Evolutionary conservation across 345 rosid species (phyloP), one percentile per base, ranked within the genome.

Genomic region (Erysimum cheiranthoides): DNA sequence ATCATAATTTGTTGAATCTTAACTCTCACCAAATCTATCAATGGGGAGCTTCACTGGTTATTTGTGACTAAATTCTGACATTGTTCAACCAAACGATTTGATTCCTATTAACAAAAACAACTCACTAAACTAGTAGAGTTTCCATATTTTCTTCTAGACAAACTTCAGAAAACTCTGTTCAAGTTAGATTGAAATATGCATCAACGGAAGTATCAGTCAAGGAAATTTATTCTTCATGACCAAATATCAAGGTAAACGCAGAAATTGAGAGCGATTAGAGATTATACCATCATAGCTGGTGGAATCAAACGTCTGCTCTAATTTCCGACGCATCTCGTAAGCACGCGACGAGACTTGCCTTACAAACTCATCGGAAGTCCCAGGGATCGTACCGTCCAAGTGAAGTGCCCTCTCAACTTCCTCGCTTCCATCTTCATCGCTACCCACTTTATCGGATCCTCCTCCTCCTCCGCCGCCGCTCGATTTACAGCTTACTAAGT

Each of bases 271-370:
- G 42, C n/a, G 27, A 10, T 21, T 30, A 12, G 64, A 51, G 66
- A 36, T 42, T 78, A 56, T 65, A 95, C 99, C 97, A 36, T 95
- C 99, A 70, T 92, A 92, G 86, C 97, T 95, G 84, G 90, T 86
- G 80, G 83, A 81, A 66, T 95, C 97, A 59, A 95, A 86, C 18
- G 86, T 78, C 81, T 92, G 96, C 10, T 95, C 91, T 30, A 95
- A 78, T 78, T 90, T 85, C 69, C 97, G 84, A 53, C 99, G 93
- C 91, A 95, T 95, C 68, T 86, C 97, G 61, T 95, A 95, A 59
- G 99, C 99, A 74, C 99, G 96, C 25, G 99, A 95, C 2, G 99
- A 92, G 6, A 92, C 96, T 77, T 70, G 85, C 84, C 85, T 87
- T 50, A 95, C 85, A 72, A 92, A 92, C 87, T 90, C 99, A 49